Base-by-base conservation (phyloP, 2,329 filamentous ascomycete species). In the Ilyonectria destructans region DNA sequence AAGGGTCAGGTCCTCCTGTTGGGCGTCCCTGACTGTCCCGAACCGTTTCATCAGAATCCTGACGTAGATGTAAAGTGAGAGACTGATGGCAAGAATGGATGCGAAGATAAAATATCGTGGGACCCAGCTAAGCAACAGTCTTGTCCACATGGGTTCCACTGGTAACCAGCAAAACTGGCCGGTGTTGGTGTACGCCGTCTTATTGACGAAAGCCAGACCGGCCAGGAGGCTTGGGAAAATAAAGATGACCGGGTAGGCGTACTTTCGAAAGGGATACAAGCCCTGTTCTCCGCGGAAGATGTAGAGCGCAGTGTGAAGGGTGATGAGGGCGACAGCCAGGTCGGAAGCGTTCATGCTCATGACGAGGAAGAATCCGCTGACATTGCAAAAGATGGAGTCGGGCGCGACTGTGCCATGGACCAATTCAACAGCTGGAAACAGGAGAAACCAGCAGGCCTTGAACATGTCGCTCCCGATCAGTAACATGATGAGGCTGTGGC, bases 141-240 rank as follows among this genome's bases (percentile, higher is more conserved):
- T 86, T 69, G 91, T 91, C 93, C 93, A 95, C 68, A 86, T 85
- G 0, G 91, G 90, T 4, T 87, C 84, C 17, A 88, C 82, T 0
- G 92, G 91, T 3, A 95, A 83, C 69, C 91, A 91, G 78, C 93
- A 96, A 73, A 90, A 92, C 21, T 90, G 87, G 2, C 90, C 91
- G 56, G 89, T 86, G 23, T 90, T 88, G 51, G 87, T 81, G 75
- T 92, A 94, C 2, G 85, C 89, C 1, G 79, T 78, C 6, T 82
- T 81, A 65, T 89, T 87, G 73, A 90, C 76, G 71, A 93, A 94
- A 0, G 91, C 89, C 8, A 94, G 78, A 0, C 85, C 85, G 3
- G 91, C 88, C 76, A 91, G 85, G 10, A 91, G 51, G 1, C 88
- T 70, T 0, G 93, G 92, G 5, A 92, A 79, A 1, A 88, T 68